Base-by-base conservation (phyloP, 495 filamentous ascomycete genomes). In the Podospora appendiculata region DNA sequence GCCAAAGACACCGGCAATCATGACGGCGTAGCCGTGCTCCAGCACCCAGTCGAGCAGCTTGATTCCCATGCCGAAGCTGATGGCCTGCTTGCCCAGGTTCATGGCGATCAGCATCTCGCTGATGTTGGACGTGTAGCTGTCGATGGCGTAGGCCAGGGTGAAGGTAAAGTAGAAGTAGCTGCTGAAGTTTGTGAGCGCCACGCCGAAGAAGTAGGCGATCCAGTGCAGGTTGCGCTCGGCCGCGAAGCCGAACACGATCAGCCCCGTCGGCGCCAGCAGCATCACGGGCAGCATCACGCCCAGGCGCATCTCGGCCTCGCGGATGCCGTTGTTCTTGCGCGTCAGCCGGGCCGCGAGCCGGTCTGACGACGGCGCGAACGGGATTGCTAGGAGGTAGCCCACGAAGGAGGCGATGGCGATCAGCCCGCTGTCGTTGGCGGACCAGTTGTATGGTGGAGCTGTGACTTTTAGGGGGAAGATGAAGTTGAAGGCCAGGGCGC, bases 221-320 rank as follows among this genome's bases (percentile, higher is more conserved):
- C 81, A 85, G 39, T 76, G 71, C 68, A 80, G 75, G 48, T 77
- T 60, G 44, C 79, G 59, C 54, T 83, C 53, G 47, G 83, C 85
- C 2, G 81, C 80, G 55, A 84, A 76, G 7, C 80, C 79, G 10
- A 79, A 79, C 32, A 86, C 63, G 35, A 85, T 75, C 49, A 82
- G 80, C 1, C 84, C 84, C 10, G 81, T 66, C 6, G 79, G 74
- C 61, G 74, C 76, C 44, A 83, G 69, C 9, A 83, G 54, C 9
- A 81, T 72, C 45, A 79, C 80, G 11, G 78, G 79, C n/a, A 84
- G 72, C 69, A 85, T 77, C 0, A 81, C 73, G 6, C 77, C 78
- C 32, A 87, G 63, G 17, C 83, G 70, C 84, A 88, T 87, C 61
- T 88, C 84, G 0, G 83, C 81, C 65, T 88, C 84, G 46, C 83